These are phyloP conservation scores for Coniochaeta prunicola DNA, from an alignment of 2,329 filamentous ascomycete species.

Conservation along the genomic window DNA sequence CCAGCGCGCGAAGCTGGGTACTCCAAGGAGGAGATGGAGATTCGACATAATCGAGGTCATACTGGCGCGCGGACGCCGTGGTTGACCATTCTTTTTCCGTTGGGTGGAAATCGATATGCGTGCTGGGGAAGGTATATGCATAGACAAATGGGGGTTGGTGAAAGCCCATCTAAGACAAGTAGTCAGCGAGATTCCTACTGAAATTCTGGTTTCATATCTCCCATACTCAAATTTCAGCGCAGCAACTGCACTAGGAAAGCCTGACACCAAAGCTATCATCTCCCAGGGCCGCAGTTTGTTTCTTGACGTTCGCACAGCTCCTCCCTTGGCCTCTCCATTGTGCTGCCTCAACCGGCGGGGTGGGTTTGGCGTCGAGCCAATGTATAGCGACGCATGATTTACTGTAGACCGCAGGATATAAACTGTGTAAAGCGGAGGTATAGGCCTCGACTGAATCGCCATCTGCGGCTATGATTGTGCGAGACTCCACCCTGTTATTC, in stretches of 20 bases:
- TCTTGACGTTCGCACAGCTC: conserved; percentile 68
- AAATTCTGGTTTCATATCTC: neutral
- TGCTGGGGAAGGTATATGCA: conserved; percentile 63
- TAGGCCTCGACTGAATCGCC: conserved; percentile 42
- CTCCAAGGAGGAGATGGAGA: conserved; percentile 70
- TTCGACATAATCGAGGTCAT: conserved; percentile 69
- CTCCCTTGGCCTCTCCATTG: conserved; percentile 77
- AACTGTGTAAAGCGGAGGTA: conserved; percentile 88
- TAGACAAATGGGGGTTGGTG: conserved; percentile 74
- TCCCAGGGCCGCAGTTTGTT: conserved; percentile 75
- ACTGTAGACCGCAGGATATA: conserved; percentile 85
- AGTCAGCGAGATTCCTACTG: neutral
- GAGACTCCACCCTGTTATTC: neutral
- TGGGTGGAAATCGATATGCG: conserved; percentile 47
- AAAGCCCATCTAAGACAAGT: conserved; percentile 68
- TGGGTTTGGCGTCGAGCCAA: conserved; percentile 88
- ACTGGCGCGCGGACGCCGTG: conserved; percentile 49
- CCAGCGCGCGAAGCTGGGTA: conserved; percentile 75
- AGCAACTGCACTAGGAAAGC: conserved; percentile 79
- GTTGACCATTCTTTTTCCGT: conserved; percentile 45
- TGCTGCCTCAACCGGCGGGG: conserved; percentile 80
- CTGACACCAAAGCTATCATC: conserved; percentile 78
- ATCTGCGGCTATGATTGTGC: conserved; percentile 23
- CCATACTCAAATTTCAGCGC: conserved; percentile 89
- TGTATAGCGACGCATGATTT: conserved; percentile 66